A percentile compares a stretch with the other conserved stretches of the same genome.
Conservation (phyloP, 768 basidiomycete genomes). For the Phylloporus arenicola region DNA sequence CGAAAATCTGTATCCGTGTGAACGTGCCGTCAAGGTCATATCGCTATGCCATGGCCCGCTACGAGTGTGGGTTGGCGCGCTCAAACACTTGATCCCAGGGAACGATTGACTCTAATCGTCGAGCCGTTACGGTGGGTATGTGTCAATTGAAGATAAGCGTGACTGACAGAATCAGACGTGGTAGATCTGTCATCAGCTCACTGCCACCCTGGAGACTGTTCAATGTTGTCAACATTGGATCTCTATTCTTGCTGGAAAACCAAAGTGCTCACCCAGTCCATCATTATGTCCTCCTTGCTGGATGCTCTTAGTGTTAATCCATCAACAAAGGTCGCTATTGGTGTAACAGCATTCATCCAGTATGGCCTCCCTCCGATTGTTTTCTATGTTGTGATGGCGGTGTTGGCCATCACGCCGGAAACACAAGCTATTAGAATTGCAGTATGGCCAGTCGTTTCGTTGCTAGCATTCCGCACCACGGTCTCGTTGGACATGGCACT, state of each 20-base stretch:
- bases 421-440: conserved; percentile 42
- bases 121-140: too few relatives aligned
- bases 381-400: conserved; percentile 44
- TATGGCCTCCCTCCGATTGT: conserved; percentile 38
- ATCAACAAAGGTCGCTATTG: conserved; percentile 24
- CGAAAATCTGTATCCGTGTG: too few relatives aligned
- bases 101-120: too few relatives aligned
- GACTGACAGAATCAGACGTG: too few relatives aligned
- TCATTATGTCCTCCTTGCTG: not conserved
- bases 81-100: too few relatives aligned
- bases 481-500: conserved; percentile 5
- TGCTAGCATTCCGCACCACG: conserved; percentile 38
- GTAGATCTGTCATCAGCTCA: too few relatives aligned
- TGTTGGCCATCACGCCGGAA: conserved; percentile 44
- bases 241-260: not conserved
- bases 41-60: too few relatives aligned
- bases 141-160: too few relatives aligned
- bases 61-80: too few relatives aligned
- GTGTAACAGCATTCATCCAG: conserved; percentile 28
- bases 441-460: conserved; percentile 42
- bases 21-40: too few relatives aligned
- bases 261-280: not conserved
- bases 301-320: conserved; percentile 3
- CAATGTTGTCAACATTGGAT: too few relatives aligned
- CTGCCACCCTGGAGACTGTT: too few relatives aligned